A percentile compares a stretch with the other conserved stretches of the same genome.
phyloP scores from a whole-genome alignment of 1,284 basidiomycete species.

The Agroathelia rolfsii region DNA sequence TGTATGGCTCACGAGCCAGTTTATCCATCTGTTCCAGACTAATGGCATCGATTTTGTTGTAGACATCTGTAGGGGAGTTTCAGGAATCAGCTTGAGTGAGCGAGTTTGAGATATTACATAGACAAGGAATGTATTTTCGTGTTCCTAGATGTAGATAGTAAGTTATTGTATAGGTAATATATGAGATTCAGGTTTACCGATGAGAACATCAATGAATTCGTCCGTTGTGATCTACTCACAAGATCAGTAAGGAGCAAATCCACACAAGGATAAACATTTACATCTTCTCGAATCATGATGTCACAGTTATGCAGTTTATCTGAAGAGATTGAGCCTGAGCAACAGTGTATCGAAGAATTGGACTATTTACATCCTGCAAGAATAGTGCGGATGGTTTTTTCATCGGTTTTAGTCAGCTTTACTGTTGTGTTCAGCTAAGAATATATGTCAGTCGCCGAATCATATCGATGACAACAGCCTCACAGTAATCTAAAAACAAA shows the following conservation, averaged over 20 bases:
- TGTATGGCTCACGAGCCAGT: slow-evolving; percentile 79
- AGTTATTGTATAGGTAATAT: no score
- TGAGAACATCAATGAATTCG: slow-evolving; percentile 95
- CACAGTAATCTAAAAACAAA: no score
- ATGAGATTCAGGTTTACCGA: slow-evolving; percentile 48
- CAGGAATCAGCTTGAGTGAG: no score
- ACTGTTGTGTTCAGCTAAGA: slow-evolving; percentile 81
- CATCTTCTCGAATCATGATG: slow-evolving; percentile 94
- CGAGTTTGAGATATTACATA: slow-evolving; percentile 44
- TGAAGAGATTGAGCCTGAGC: slow-evolving; percentile 17
- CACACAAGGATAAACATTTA: slow-evolving; percentile 32
- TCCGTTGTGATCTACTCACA: slow-evolving; percentile 80
- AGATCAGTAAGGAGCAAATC: slow-evolving; percentile 3
- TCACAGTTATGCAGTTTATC: slow-evolving; percentile 90
- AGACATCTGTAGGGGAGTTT: no score
- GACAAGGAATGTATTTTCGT: slow-evolving; percentile 90
- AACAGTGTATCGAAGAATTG: not conserved
- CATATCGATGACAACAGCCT: no score
- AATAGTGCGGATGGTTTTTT: slow-evolving; percentile 89
- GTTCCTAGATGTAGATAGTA: no score
- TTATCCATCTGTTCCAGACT: slow-evolving; percentile 81
- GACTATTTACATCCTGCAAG: slow-evolving; percentile 64
- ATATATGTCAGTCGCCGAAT: no score
- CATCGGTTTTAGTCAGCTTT: slow-evolving; percentile 90
- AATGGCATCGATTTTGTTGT: slow-evolving; percentile 92